These are phyloP conservation scores for Trichoderma hamatum DNA, from an alignment of 2,329 filamentous ascomycete species.

Conservation along the genomic window DNA sequence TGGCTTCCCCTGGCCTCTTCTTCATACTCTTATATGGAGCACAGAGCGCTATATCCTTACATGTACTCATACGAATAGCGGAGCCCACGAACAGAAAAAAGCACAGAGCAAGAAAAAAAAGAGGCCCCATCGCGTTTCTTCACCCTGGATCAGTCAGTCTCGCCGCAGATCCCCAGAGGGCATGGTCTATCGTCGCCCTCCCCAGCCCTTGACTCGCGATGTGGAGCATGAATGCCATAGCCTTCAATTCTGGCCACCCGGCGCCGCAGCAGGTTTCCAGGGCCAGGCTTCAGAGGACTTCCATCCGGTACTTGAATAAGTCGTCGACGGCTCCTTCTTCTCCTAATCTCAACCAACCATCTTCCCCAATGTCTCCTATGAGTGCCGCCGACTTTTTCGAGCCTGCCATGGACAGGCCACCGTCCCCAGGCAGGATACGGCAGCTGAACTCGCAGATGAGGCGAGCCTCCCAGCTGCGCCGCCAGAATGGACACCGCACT, in stretches of 20 bases:
- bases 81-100: conserved; percentile 14
- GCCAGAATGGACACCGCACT: conserved; percentile 39
- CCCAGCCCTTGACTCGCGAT: conserved; percentile 33
- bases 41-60: conserved; percentile 22
- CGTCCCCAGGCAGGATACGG: conserved; percentile 62
- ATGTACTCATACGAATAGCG: conserved; percentile 24
- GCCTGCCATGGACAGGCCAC: conserved; percentile 62
- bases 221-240: conserved; percentile 33
- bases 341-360: conserved; percentile 15
- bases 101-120: conserved; percentile 1
- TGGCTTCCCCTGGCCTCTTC: conserved; percentile 7
- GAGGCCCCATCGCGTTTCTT: conserved; percentile 14
- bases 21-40: conserved; percentile 18
- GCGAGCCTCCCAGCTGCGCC: conserved; percentile 50
- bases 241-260: conserved; percentile 24
- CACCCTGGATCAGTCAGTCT: conserved; percentile 33
- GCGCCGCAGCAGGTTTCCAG: conserved; percentile 2
- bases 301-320: conserved; percentile 46
- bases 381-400: conserved; percentile 50
- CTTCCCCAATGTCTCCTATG: conserved; percentile 24
- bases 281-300: conserved; percentile 8
- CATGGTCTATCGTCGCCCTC: conserved; percentile 38
- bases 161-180: conserved; percentile 34
- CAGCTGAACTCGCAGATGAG: conserved; percentile 63
- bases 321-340: conserved; percentile 71